Evolutionary conservation across 2,329 filamentous ascomycete genomes (phyloP), one percentile per base, ranked within the genome.

Genomic region (Neocucurbitaria cava): DNA sequence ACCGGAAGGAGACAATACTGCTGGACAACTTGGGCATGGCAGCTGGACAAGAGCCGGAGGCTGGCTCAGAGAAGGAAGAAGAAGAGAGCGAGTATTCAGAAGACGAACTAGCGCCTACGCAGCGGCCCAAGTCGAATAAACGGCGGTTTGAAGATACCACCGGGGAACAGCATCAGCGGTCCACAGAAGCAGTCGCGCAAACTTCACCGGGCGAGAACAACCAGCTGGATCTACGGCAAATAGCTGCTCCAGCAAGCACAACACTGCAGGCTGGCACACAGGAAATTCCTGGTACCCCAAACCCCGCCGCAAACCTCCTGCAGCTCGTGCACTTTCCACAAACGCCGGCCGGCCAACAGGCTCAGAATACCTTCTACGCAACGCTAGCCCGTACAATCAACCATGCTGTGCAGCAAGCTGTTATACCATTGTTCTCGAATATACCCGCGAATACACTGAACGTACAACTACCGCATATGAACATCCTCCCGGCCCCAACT

Each of bases 41-140:
- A 20, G 45, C 78, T 62, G n/a, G 75, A 54, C 15, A 50, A 67
- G 76, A 54, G 67, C 70, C 43, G 69, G 75, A 48, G 62, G 70
- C 68, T 71, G 72, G 5, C 69, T 75, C 15, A 71, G 79, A 41
- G 74, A 76, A 78, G 74, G 76, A 78, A 2, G 61, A 61, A 7
- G 55, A 59, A 7, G 56, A 51, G 1, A 54, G 56, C 0, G 60
- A 55, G 7, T 60, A 66, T 23, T 62, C 56, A 5, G 65, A 64
- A 38, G 70, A 74, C 33, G 71, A 75, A 58, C 44, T 75, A 58
- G 70, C 71, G 18, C 69, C 65, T 13, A 58, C 65, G 17, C 58
- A 65, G 40, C 49, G 42, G 3, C 36, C 17, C 5, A 59, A 55
- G 38, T 54, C 49, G n/a, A 50, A 61, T 21, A 48, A 40, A 21